A percentile compares a stretch with the other conserved stretches of the same genome.
These are phyloP conservation scores for Stentor roeselii DNA, from an alignment of 73 alveolate genomes.

Conservation along the genomic window DNA sequence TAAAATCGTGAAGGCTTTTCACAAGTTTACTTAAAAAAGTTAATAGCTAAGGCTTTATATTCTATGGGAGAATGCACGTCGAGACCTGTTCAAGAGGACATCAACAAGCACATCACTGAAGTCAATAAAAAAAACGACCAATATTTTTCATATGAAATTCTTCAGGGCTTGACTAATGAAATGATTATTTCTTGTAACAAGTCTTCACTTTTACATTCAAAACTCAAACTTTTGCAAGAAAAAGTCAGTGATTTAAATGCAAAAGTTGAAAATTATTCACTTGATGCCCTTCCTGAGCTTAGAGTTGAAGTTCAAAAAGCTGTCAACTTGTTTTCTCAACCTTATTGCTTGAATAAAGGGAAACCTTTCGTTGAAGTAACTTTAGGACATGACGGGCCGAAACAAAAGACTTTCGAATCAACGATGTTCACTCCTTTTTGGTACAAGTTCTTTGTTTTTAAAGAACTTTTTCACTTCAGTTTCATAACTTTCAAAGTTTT, in stretches of 20 bases:
- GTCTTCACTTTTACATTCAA: background rate
- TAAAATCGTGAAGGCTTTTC: too few relatives aligned
- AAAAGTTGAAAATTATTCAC: background rate
- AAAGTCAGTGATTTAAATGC: background rate
- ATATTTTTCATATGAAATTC: background rate
- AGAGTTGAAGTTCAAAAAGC: background rate
- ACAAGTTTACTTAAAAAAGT: too few relatives aligned
- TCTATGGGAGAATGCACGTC: background rate
- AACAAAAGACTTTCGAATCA: background rate
- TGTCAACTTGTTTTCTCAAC: background rate
- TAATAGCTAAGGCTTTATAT: too few relatives aligned
- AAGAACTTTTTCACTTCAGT: too few relatives aligned
- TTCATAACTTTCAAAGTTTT: background rate
- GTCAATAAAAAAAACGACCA: background rate
- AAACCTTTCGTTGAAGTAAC: background rate
- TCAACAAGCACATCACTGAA: background rate
- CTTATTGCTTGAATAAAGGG: background rate
- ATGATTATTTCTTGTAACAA: background rate
- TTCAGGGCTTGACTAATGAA: background rate
- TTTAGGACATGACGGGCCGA: background rate
- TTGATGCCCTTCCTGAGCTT: background rate
- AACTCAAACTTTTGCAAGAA: too few relatives aligned
- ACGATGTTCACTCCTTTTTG: background rate
- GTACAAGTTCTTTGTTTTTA: background rate
- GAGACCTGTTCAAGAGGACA: background rate